These are phyloP conservation scores for Elsinoe fawcettii DNA, from an alignment of 2,329 filamentous ascomycete species.

Conservation along the genomic window DNA sequence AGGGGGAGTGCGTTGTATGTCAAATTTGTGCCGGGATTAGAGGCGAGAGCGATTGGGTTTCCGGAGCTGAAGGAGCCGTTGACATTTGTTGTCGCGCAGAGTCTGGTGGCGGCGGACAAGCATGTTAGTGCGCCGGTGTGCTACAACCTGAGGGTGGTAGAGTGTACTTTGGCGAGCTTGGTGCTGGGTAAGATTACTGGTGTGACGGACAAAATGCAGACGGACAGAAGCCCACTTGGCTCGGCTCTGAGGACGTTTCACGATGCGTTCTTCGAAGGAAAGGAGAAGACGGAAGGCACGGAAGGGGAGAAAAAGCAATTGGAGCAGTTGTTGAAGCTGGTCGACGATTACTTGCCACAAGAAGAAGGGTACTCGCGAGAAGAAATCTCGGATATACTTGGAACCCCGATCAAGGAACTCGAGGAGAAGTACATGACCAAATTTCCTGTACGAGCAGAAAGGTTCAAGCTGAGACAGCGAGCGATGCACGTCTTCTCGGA, in stretches of 20 bases:
- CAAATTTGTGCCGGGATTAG: slow-evolving; percentile 73
- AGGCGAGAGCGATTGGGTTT: slow-evolving; percentile 70
- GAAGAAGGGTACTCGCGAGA: slow-evolving; percentile 81
- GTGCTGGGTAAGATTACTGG: slow-evolving; percentile 54
- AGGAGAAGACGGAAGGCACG: slow-evolving; percentile 39
- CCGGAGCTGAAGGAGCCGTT: slow-evolving; percentile 74
- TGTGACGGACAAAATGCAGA: slow-evolving; percentile 54
- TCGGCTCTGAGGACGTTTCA: slow-evolving; percentile 83
- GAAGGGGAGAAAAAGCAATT: slow-evolving; percentile 54
- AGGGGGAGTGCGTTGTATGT: slow-evolving; percentile 83
- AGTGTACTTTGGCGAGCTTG: slow-evolving; percentile 80
- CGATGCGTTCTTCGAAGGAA: slow-evolving; percentile 62
- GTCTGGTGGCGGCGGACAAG: slow-evolving; percentile 90
- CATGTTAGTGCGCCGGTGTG: slow-evolving; percentile 85
- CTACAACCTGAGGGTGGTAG: slow-evolving; percentile 95
- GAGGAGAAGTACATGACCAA: slow-evolving; percentile 73
- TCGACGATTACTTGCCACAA: slow-evolving; percentile 62
- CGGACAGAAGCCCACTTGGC: slow-evolving; percentile 74
- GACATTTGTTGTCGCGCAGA: slow-evolving; percentile 89
- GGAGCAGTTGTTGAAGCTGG: slow-evolving; percentile 60
- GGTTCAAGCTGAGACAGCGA: slow-evolving; percentile 79
- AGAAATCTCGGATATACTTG: slow-evolving; percentile 68
- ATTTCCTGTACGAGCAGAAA: slow-evolving; percentile 80
- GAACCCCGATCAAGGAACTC: slow-evolving; percentile 61
- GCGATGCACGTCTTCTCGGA: slow-evolving; percentile 88